Conservation (phyloP, 208 protist species). For the Tritrichomonas foetus region DNA sequence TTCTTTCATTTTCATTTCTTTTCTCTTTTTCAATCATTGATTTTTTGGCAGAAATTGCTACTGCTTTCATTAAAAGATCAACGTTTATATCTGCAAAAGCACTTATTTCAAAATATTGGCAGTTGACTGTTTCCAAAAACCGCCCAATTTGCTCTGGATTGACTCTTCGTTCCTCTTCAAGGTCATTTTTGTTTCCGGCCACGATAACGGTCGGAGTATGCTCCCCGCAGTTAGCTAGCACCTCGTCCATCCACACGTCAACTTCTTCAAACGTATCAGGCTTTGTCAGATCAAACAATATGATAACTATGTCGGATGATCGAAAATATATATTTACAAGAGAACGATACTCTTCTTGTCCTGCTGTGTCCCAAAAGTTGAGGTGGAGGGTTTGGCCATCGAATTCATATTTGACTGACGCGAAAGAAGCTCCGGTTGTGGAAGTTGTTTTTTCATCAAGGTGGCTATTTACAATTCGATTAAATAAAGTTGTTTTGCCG, state of each 20-base stretch:
- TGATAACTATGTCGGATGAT: neutral
- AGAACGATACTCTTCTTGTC: neutral
- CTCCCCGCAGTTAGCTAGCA: too few species aligned
- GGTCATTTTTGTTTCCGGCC: too few species aligned
- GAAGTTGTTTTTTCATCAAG: neutral
- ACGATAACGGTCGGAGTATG: too few species aligned
- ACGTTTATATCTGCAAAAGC: too few species aligned
- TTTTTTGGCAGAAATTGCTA: too few species aligned
- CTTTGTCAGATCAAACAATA: neutral
- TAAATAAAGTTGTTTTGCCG: neutral
- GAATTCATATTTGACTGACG: neutral
- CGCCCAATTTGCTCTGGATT: too few species aligned
- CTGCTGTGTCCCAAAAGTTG: constrained; percentile 28
- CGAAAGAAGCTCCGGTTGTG: neutral
- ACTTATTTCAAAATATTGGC: too few species aligned
- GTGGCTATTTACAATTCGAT: neutral
- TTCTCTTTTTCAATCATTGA: too few species aligned
- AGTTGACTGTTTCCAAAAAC: too few species aligned
- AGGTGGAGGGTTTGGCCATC: neutral
- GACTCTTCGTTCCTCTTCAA: too few species aligned
- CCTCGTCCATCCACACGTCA: neutral
- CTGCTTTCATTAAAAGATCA: too few species aligned
- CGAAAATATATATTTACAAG: neutral
- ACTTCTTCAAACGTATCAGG: neutral
- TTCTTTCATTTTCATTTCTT: too few species aligned